Percentiles rank a stretch among this genome's conserved stretches.
Evolutionary conservation across 345 rosid genomes (phyloP).

Genomic region (Turritis glabra): DNA sequence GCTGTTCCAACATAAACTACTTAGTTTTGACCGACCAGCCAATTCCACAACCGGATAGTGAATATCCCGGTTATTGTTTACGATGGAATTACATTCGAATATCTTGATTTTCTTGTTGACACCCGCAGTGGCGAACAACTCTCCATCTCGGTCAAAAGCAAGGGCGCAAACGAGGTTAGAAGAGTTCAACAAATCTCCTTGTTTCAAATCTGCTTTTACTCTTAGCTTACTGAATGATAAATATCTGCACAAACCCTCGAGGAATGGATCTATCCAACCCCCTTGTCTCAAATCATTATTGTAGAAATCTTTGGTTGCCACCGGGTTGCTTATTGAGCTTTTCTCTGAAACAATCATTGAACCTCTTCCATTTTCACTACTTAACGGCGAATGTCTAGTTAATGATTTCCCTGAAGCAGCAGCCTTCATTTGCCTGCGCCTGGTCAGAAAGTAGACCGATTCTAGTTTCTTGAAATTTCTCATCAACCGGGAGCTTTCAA

Average conservation of each 20-base stretch:
- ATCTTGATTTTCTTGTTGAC: constrained; percentile 94
- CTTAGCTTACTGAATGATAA: constrained; percentile 76
- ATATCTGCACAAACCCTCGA: constrained; percentile 92
- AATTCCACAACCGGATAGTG: constrained; percentile 95
- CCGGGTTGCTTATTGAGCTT: constrained; percentile 67
- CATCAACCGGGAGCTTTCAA: constrained; percentile 73
- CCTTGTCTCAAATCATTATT: constrained; percentile 46
- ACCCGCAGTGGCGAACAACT: constrained; percentile 93
- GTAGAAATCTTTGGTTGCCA: constrained; percentile 41
- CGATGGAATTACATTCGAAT: constrained; percentile 72
- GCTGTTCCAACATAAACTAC: constrained; percentile 90
- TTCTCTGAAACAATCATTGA: constrained; percentile 73
- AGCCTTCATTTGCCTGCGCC: constrained; percentile 61
- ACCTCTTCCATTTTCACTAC: constrained; percentile 70
- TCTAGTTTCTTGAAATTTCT: constrained; percentile 90
- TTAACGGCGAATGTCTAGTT: constrained; percentile 55
- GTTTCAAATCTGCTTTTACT: constrained; percentile 88
- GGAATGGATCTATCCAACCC: constrained; percentile 94
- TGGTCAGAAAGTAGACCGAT: constrained; percentile 78
- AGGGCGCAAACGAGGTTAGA: constrained; percentile 89
- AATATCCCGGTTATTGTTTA: constrained; percentile 69
- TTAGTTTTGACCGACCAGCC: constrained; percentile 77
- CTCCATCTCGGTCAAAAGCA: constrained; percentile 89
- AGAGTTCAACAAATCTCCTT: constrained; percentile 87
- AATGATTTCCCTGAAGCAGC: constrained; percentile 43